Evolutionary conservation across 1,139 yeast genomes (phyloP).

Genomic region (Sugiyamaella sp.): DNA sequence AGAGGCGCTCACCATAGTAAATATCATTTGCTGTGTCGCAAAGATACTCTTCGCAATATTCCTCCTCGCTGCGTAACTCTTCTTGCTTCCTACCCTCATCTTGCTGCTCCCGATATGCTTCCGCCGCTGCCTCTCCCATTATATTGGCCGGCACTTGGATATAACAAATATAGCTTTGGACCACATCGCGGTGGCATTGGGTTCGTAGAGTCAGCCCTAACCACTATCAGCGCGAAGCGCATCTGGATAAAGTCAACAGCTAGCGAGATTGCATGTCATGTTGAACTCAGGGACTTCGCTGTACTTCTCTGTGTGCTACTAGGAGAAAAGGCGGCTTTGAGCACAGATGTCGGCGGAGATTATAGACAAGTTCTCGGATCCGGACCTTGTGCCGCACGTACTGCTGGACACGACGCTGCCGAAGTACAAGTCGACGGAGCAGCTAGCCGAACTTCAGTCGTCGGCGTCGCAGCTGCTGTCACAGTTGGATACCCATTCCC

Average conservation of each 20-base stretch:
- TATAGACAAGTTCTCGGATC: constrained; percentile 34
- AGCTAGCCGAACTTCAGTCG: constrained; percentile 39
- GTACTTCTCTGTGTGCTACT: too few relatives aligned
- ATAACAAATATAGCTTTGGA: not conserved
- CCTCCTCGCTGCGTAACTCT: too few relatives aligned
- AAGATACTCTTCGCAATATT: not conserved
- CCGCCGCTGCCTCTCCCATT: too few relatives aligned
- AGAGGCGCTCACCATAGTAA: constrained; percentile 26
- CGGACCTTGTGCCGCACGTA: constrained; percentile 40
- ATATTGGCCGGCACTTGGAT: too few relatives aligned
- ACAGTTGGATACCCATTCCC: constrained; percentile 40
- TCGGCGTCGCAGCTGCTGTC: constrained; percentile 41
- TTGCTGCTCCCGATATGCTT: too few relatives aligned
- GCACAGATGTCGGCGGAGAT: constrained; percentile 2
- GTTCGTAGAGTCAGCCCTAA: not conserved
- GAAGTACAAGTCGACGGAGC: constrained; percentile 26
- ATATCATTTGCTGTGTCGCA: constrained; percentile 7
- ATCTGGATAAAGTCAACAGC: too few relatives aligned
- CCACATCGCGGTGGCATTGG: not conserved
- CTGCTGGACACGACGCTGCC: constrained; percentile 37
- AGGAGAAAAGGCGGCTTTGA: too few relatives aligned
- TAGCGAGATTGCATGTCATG: too few relatives aligned
- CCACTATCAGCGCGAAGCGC: constrained; percentile 1
- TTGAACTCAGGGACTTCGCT: not conserved
- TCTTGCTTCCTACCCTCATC: too few relatives aligned